Conservation (phyloP, 164 flowering plant species). For the Umbellularia californica region DNA sequence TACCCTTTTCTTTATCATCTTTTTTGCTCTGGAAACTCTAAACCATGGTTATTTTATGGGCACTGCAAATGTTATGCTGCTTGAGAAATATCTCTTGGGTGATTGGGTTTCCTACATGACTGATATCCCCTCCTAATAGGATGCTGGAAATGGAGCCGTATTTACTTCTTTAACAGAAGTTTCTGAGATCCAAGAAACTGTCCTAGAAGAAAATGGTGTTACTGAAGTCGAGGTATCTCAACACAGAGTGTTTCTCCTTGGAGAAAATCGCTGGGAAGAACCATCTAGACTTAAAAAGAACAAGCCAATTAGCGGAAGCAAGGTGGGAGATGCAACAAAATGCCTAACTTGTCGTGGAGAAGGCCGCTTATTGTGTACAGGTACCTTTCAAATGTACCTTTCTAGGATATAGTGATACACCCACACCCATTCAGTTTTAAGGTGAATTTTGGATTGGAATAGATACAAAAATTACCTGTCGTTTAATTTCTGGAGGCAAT, state of each 20-base stretch:
- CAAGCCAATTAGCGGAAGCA: slow-evolving; percentile 25
- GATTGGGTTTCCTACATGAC: background rate
- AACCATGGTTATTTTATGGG: too few relatives aligned
- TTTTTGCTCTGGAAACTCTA: too few relatives aligned
- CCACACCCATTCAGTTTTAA: background rate
- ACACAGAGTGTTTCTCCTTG: slow-evolving; percentile 82
- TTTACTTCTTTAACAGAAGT: slow-evolving; percentile 45
- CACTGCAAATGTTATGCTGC: too few relatives aligned
- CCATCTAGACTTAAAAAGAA: slow-evolving; percentile 63
- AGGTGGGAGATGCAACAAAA: slow-evolving; percentile 24
- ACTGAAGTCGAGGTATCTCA: slow-evolving; percentile 40
- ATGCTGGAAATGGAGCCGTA: slow-evolving; percentile 54
- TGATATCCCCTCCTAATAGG: slow-evolving; percentile 25
- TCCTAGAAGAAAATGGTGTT: slow-evolving; percentile 34
- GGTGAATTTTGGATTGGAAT: background rate
- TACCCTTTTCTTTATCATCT: too few relatives aligned
- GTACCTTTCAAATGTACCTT: slow-evolving; percentile 24
- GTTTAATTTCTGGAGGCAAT: too few relatives aligned
- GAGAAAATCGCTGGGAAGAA: slow-evolving; percentile 98
- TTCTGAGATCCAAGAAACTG: slow-evolving; percentile 42
- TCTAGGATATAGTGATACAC: background rate
- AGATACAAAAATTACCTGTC: background rate
- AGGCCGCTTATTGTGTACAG: slow-evolving; percentile 78
- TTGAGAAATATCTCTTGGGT: background rate
- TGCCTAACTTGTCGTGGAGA: slow-evolving; percentile 83